Evolutionary conservation across 345 rosid genomes (phyloP).

Genomic region (Citropsis articulata): DNA sequence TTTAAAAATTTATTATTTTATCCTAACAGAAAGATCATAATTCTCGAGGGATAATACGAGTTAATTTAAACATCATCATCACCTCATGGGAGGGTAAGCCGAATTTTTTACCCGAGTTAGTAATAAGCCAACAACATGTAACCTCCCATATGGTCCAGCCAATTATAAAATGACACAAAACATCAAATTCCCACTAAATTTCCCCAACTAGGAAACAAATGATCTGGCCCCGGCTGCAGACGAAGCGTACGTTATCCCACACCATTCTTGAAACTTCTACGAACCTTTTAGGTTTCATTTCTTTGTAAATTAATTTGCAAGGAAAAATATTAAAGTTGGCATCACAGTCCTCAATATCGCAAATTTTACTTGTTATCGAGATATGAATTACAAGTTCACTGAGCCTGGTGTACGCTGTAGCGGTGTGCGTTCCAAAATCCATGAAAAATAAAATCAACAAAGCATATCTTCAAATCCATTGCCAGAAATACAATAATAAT

Average conservation of each 20-base stretch:
- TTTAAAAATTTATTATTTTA: too few relatives aligned
- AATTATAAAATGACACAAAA: background rate
- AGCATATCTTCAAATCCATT: background rate
- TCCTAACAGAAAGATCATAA: too few relatives aligned
- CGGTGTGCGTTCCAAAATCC: background rate
- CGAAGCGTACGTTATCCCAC: background rate
- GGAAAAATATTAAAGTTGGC: background rate
- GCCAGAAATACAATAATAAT: background rate
- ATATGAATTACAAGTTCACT: background rate
- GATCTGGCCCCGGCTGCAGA: background rate
- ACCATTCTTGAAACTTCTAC: conserved; percentile 12
- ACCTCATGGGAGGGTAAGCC: too few relatives aligned
- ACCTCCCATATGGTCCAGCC: too few relatives aligned
- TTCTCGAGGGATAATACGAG: too few relatives aligned
- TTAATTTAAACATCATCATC: too few relatives aligned
- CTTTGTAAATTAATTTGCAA: too few relatives aligned
- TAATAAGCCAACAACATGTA: background rate
- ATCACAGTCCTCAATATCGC: background rate
- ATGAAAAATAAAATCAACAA: background rate
- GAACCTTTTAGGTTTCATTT: background rate
- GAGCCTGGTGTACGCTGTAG: background rate
- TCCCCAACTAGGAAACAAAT: too few relatives aligned
- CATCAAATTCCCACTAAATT: too few relatives aligned
- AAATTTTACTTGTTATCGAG: background rate
- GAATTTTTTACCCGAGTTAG: background rate